Conservation (phyloP, 2,329 filamentous ascomycete genomes). For the Zymoseptoria tritici region DNA sequence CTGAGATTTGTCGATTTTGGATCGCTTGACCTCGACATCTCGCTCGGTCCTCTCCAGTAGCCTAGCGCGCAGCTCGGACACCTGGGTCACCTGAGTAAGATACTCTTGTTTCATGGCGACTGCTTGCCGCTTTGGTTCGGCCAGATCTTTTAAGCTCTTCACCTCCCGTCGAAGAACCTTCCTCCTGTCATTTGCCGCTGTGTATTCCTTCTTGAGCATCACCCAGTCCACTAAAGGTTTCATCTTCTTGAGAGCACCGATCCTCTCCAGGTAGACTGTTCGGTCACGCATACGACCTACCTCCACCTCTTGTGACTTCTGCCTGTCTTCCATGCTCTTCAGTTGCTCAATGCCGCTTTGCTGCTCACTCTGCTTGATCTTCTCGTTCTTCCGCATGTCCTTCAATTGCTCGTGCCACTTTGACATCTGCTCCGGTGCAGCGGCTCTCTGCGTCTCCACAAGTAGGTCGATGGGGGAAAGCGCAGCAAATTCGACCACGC, state of each 20-base stretch:
- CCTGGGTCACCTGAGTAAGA: too few relatives aligned
- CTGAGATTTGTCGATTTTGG: conserved; percentile 32
- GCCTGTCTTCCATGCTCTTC: conserved; percentile 61
- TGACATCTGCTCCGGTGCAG: conserved; percentile 73
- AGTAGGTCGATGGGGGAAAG: conserved; percentile 76
- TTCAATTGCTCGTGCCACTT: conserved; percentile 71
- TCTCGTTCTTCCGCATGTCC: conserved; percentile 60
- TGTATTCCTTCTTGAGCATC: conserved; percentile 44
- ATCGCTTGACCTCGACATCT: conserved; percentile 35
- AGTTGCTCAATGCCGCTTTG: conserved; percentile 57
- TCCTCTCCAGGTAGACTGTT: conserved; percentile 56
- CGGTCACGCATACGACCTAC: conserved; percentile 77
- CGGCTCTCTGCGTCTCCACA: conserved; percentile 78
- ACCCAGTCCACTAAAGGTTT: conserved; percentile 60
- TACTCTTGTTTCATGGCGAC: conserved; percentile 53
- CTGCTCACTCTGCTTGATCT: conserved; percentile 43
- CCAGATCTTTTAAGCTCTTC: conserved; percentile 50
- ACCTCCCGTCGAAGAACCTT: conserved; percentile 52
- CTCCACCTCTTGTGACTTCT: conserved; percentile 67
- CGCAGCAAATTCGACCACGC: conserved; percentile 86
- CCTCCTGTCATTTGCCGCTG: conserved; percentile 48
- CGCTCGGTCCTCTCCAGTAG: conserved; percentile 48
- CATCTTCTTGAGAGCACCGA: conserved; percentile 58
- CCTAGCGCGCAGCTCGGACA: too few relatives aligned
- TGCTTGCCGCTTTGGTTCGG: conserved; percentile 62